Evolutionary conservation across 2,329 filamentous ascomycete species (phyloP).

Genomic region (Sclerotinia nivalis): DNA sequence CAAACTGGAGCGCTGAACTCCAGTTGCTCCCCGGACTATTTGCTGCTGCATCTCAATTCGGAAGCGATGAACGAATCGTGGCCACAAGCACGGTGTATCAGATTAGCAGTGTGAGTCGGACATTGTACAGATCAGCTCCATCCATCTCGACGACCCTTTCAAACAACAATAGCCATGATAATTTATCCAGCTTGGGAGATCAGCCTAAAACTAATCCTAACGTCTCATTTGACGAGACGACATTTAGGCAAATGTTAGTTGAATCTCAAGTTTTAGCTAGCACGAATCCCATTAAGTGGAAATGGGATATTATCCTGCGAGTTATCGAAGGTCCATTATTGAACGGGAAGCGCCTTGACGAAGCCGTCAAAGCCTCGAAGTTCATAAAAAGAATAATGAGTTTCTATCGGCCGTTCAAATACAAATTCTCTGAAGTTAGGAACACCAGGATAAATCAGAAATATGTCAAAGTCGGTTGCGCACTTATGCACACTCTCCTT

Average conservation of each 20-base stretch:
- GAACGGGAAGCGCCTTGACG: slow-evolving; percentile 87
- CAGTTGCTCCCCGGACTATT: slow-evolving; percentile 89
- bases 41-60: slow-evolving; percentile 70
- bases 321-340: slow-evolving; percentile 91
- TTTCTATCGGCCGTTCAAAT: slow-evolving; percentile 97
- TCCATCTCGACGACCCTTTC: slow-evolving; percentile 40
- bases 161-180: slow-evolving; percentile 43
- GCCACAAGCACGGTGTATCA: slow-evolving; percentile 94
- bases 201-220: slow-evolving; percentile 54
- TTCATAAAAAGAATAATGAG: slow-evolving; percentile 94
- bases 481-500: slow-evolving; percentile 80
- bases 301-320: slow-evolving; percentile 89
- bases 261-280: slow-evolving; percentile 86
- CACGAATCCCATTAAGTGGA: slow-evolving; percentile 93
- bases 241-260: slow-evolving; percentile 64
- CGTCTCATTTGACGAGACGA: slow-evolving; percentile 59
- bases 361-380: slow-evolving; percentile 91
- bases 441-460: slow-evolving; percentile 93
- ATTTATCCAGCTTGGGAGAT: slow-evolving; percentile 56
- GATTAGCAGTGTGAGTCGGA: slow-evolving; percentile 95
- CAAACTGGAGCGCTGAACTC: slow-evolving; percentile 76
- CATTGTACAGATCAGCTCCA: slow-evolving; percentile 76
- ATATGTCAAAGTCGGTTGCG: slow-evolving; percentile 87
- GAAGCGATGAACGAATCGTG: slow-evolving; percentile 70
- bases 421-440: slow-evolving; percentile 84